A percentile compares a stretch with the other conserved stretches of the same genome.
These are phyloP conservation scores for Thyridium curvatum DNA, from an alignment of 2,329 filamentous ascomycete species.

Conservation along the genomic window DNA sequence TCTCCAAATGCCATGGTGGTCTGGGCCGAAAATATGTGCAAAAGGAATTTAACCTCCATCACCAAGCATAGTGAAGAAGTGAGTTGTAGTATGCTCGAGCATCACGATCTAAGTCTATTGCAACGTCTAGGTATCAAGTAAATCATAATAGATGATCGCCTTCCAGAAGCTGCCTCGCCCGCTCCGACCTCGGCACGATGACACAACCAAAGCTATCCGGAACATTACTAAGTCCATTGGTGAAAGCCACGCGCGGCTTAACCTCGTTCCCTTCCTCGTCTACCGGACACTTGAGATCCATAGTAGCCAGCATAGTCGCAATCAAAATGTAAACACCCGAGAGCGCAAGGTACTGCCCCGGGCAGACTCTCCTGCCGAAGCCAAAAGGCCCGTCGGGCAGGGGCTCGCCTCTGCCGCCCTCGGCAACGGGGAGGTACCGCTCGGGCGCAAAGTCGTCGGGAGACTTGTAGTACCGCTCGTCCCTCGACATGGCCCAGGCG, in stretches of 20 bases:
- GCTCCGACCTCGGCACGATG: too few species aligned
- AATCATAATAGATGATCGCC: too few species aligned
- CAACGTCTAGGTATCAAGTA: too few species aligned
- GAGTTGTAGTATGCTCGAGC: too few species aligned
- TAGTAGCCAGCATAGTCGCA: conserved; percentile 29
- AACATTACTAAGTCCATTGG: conserved; percentile 12
- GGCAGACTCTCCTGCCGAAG: conserved; percentile 45
- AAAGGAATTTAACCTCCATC: too few species aligned
- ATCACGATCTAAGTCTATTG: too few species aligned
- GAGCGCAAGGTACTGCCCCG: conserved; percentile 42
- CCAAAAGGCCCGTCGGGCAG: conserved; percentile 42
- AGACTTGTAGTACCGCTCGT: conserved; percentile 30
- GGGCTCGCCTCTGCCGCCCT: conserved; percentile 36
- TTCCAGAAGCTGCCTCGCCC: too few species aligned
- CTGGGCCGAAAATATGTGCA: too few species aligned
- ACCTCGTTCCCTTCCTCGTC: conserved; percentile 27
- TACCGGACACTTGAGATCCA: conserved; percentile 23
- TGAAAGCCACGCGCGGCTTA: conserved; percentile 14
- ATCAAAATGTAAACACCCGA: conserved; percentile 34
- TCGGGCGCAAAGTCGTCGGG: conserved; percentile 39
- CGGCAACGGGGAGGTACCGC: conserved; percentile 26
- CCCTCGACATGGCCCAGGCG: conserved; percentile 35
- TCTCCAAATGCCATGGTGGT: too few species aligned
- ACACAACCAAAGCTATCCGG: too few species aligned
- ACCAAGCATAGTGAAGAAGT: too few species aligned